phyloP scores from a whole-genome alignment of 805 yeast genomes.

The Pichia scutulata region DNA sequence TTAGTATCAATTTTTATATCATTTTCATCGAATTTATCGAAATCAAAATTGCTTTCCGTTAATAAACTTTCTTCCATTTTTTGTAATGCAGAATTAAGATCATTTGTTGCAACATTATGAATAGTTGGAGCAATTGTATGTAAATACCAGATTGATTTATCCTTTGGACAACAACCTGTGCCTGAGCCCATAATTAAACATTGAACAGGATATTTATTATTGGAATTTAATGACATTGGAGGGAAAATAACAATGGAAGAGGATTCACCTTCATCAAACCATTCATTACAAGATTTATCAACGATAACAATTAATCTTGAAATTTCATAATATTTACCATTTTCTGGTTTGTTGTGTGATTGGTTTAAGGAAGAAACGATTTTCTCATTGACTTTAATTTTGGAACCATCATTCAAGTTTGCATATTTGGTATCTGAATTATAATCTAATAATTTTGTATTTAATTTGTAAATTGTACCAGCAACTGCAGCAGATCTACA shows the following conservation, averaged over 20 bases:
- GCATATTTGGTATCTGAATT: conserved; percentile 66
- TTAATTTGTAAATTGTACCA: conserved; percentile 86
- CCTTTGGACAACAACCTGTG: conserved; percentile 79
- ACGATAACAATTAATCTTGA: conserved; percentile 79
- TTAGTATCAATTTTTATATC: conserved; percentile 39
- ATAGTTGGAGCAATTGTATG: conserved; percentile 66
- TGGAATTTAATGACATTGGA: conserved; percentile 60
- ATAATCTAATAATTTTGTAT: conserved; percentile 55
- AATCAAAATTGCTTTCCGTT: conserved; percentile 66
- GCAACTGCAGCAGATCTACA: conserved; percentile 98
- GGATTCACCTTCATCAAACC: conserved; percentile 82
- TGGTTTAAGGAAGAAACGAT: conserved; percentile 70
- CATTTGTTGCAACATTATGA: conserved; percentile 51
- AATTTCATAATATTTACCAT: conserved; percentile 36
- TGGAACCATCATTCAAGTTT: conserved; percentile 64
- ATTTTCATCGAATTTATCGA: conserved; percentile 34
- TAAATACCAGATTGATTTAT: conserved; percentile 85
- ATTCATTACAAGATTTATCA: conserved; percentile 78
- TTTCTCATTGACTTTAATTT: conserved; percentile 70
- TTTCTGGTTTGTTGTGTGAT: conserved; percentile 38
- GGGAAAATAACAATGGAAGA: conserved; percentile 92
- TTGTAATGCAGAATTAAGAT: conserved; percentile 70
- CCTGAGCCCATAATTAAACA: conserved; percentile 83
- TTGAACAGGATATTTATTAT: conserved; percentile 72
- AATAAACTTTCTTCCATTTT: conserved; percentile 75